Evolutionary conservation across 106 monocot species (phyloP).

Genomic region (Dioscorea dumetorum): DNA sequence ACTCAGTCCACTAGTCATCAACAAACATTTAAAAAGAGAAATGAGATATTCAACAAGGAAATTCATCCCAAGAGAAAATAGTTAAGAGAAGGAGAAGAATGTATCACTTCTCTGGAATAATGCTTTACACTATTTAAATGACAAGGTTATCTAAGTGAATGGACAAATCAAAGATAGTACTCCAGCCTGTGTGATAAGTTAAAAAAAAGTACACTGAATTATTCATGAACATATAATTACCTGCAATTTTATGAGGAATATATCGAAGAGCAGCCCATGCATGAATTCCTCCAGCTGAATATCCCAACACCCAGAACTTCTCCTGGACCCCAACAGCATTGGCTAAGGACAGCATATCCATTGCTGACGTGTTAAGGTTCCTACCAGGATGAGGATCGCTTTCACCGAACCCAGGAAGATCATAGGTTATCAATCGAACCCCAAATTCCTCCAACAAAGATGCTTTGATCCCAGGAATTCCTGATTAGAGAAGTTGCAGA

Average conservation of each 20-base stretch:
- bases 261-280: conserved; percentile 91
- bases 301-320: conserved; percentile 91
- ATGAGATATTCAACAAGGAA: too few relatives aligned
- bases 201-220: not conserved
- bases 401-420: conserved; percentile 96
- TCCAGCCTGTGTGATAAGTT: not conserved
- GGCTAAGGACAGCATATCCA: conserved; percentile 80
- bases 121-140: too few relatives aligned
- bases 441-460: conserved; percentile 88
- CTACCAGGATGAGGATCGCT: conserved; percentile 87
- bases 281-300: conserved; percentile 78
- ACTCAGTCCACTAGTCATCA: too few relatives aligned
- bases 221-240: conserved; percentile 20
- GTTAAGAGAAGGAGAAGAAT: too few relatives aligned
- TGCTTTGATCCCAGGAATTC: conserved; percentile 74
- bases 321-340: conserved; percentile 56
- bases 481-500: conserved; percentile 26
- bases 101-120: too few relatives aligned
- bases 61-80: too few relatives aligned
- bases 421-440: conserved; percentile 73
- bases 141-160: too few relatives aligned
- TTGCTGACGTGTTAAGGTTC: conserved; percentile 82
- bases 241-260: conserved; percentile 78
- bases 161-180: too few relatives aligned
- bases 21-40: too few relatives aligned